Base-by-base conservation (phyloP, 2,329 filamentous ascomycete genomes). In the Paradendryphiella salina region DNA sequence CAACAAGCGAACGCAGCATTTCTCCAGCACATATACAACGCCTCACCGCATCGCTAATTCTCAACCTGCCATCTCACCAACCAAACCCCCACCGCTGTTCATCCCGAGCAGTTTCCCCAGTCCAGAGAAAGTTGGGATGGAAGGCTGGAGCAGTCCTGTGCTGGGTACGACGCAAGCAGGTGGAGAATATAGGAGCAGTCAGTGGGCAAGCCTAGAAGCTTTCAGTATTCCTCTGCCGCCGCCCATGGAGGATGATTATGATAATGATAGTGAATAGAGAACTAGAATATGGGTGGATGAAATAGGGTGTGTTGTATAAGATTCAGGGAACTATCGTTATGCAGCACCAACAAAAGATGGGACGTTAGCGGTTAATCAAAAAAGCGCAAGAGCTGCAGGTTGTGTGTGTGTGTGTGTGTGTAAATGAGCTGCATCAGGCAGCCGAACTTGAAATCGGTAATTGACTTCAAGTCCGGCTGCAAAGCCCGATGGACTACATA, bases 101-200 rank as follows among this genome's bases (percentile, higher is more conserved):
- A 72, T 72, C 38, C 70, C 70, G 2, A 66, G 61, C 5, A 72
- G 69, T 50, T 69, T 70, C 34, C 68, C 67, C 0, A 72, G 66
- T 36, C 69, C 67, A 1, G 54, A 60, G 2, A 63, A 56, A 31
- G 40, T 50, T 1, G 48, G 45, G 3, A 44, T 54, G 42, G 63
- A 59, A 13, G 59, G 53, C 0, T 68, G 64, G 64, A 65, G 62
- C 54, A 70, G 67, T 51, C 66, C 63, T 1, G 26, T 67, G 5
- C 17, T 66, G 17, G 52, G 42, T 3, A 46, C 40, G 40, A 57
- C 55, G 32, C 50, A 64, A 23, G 50, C 50, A 5, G 15, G 4
- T 32, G 47, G 40, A 5, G 39, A 15, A 14, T 54, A 44, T 39
- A 52, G 26, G 4, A 52, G 50, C 13, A 61, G 58, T 45, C 58